These are phyloP conservation scores for Platanus orientalis DNA, from an alignment of 164 flowering plant species.

Conservation along the genomic window DNA sequence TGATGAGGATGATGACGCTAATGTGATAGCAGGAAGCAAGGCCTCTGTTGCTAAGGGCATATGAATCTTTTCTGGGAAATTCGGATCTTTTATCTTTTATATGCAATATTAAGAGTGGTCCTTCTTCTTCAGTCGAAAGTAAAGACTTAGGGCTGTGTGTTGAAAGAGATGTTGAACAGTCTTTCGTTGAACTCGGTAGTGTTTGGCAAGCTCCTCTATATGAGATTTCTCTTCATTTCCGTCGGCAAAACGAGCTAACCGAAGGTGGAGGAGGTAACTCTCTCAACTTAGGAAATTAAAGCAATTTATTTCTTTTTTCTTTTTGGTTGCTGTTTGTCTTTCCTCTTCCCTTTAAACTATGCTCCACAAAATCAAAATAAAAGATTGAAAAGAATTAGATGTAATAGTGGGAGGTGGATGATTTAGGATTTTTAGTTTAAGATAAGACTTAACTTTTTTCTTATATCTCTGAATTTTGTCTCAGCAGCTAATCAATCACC, in stretches of 20 bases:
- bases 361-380: too few species aligned
- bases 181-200: conserved; percentile 60
- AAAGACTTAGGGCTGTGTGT: neutral
- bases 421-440: too few species aligned
- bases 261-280: conserved; percentile 44
- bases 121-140: conserved; percentile 9
- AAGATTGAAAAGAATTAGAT: too few species aligned
- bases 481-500: too few species aligned
- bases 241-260: neutral
- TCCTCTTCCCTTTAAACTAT: neutral
- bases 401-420: too few species aligned
- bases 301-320: neutral
- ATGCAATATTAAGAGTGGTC: conserved; percentile 33
- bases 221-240: conserved; percentile 52
- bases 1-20: neutral
- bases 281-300: conserved; percentile 2
- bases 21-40: conserved; percentile 48
- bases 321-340: neutral
- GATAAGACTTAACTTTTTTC: too few species aligned
- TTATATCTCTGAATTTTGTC: too few species aligned
- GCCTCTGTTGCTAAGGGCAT: conserved; percentile 56
- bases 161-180: conserved; percentile 19
- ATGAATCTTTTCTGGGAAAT: conserved; percentile 47
- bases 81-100: conserved; percentile 37
- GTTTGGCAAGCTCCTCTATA: conserved; percentile 85